Percentiles rank a stretch among this genome's conserved stretches.
These are phyloP conservation scores for Jimgerdemannia lactiflua DNA, from an alignment of 192 early-diverging fungal species.

Conservation along the genomic window DNA sequence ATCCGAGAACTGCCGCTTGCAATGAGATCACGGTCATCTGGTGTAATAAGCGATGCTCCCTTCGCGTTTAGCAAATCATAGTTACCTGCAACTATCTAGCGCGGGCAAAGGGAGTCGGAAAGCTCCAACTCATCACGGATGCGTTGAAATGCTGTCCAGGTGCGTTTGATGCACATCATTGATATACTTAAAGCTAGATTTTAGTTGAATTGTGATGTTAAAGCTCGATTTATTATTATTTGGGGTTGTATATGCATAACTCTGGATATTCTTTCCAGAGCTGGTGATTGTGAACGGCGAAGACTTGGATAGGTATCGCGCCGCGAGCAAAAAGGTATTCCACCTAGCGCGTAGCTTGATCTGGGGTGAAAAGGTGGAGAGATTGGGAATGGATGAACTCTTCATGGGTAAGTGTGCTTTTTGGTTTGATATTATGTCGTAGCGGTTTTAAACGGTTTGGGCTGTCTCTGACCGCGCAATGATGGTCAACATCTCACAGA, in stretches of 20 bases:
- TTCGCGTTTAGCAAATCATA: slow-evolving; percentile 25
- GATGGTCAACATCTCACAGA: slow-evolving; percentile 7
- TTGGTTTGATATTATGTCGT: not conserved
- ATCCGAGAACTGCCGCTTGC: not conserved
- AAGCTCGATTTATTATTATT: too few relatives aligned
- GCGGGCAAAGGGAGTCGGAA: slow-evolving; percentile 24
- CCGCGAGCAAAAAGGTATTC: slow-evolving; percentile 25
- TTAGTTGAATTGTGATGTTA: too few relatives aligned
- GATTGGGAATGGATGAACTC: slow-evolving; percentile 36
- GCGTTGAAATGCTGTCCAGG: slow-evolving; percentile 25
- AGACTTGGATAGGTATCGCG: slow-evolving; percentile 32
- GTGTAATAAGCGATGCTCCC: too few relatives aligned
- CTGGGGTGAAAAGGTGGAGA: slow-evolving; percentile 26
- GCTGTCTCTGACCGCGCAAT: not conserved
- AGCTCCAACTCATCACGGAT: slow-evolving; percentile 30
- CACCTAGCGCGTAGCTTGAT: slow-evolving; percentile 22
- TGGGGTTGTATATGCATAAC: not conserved
- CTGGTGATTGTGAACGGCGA: slow-evolving; percentile 34
- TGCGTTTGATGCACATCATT: not conserved
- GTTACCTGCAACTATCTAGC: slow-evolving; percentile 43
- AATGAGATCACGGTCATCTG: not conserved
- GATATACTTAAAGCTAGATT: too few relatives aligned
- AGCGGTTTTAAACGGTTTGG: too few relatives aligned
- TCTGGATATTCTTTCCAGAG: not conserved
- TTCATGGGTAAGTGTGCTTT: slow-evolving; percentile 18